phyloP scores from a whole-genome alignment of 2,329 filamentous ascomycete species.

The Geosmithia putterillii region DNA sequence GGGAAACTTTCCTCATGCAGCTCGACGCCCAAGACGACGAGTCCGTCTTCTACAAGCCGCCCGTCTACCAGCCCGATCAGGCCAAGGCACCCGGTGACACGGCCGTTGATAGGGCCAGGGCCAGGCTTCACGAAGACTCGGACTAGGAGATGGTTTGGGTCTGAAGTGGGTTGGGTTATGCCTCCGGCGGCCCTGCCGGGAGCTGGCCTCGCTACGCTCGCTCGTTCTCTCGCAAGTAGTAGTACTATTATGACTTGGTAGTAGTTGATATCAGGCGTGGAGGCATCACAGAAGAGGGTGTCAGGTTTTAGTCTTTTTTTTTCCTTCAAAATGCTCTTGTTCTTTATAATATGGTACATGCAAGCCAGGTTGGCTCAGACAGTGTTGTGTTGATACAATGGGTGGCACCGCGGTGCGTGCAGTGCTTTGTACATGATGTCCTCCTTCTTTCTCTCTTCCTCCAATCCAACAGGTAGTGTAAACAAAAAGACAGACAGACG shows the following conservation, averaged over 20 bases:
- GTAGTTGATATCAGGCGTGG: too few relatives aligned
- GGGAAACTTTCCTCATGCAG: constrained; percentile 97
- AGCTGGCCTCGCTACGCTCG: too few relatives aligned
- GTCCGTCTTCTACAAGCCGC: constrained; percentile 51
- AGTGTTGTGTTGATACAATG: not conserved
- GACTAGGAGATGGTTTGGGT: constrained; percentile 27
- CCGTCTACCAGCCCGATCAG: constrained; percentile 37
- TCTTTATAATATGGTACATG: constrained; percentile 2
- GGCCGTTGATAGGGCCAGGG: constrained; percentile 46
- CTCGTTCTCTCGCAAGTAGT: not conserved
- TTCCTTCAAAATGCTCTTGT: not conserved
- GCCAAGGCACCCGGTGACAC: constrained; percentile 41
- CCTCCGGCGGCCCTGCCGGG: too few relatives aligned
- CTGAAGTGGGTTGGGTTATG: not conserved
- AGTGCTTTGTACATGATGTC: constrained; percentile 1
- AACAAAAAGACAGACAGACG: too few relatives aligned
- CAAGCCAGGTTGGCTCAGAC: not conserved
- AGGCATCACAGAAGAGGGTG: too few relatives aligned
- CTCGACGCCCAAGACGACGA: constrained; percentile 88
- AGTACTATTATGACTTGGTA: too few relatives aligned
- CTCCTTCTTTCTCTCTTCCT: not conserved
- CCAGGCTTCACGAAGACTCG: constrained; percentile 47
- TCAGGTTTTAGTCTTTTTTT: not conserved
- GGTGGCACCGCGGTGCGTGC: not conserved
- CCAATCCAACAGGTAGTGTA: too few relatives aligned